These are phyloP conservation scores for Dendrobium catenatum DNA, from an alignment of 106 monocot species.

Conservation along the genomic window DNA sequence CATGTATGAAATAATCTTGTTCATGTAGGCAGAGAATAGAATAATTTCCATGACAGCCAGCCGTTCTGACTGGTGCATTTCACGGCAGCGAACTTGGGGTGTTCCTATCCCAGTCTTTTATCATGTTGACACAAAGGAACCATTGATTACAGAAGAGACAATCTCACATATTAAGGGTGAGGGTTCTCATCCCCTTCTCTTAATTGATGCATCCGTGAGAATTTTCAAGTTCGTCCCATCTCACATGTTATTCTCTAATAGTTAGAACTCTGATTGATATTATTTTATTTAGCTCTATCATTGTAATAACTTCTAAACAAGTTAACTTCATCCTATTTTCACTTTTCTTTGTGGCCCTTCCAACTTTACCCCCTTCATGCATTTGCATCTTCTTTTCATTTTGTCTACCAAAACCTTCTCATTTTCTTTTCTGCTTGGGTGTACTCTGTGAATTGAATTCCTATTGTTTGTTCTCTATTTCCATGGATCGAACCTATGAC, in stretches of 20 bases:
- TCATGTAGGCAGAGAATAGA: conserved; percentile 74
- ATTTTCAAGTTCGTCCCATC: neutral
- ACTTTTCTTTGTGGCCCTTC: neutral
- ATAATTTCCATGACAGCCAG: conserved; percentile 85
- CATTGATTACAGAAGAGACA: conserved; percentile 81
- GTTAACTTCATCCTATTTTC: neutral
- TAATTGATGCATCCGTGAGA: neutral
- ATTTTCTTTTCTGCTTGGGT: neutral
- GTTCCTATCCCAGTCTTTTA: conserved; percentile 99
- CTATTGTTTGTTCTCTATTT: too few species aligned
- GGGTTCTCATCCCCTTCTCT: neutral
- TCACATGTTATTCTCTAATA: neutral
- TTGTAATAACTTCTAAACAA: neutral
- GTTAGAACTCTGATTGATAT: neutral
- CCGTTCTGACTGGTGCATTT: conserved; percentile 99
- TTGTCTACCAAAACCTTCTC: neutral
- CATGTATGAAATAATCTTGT: neutral
- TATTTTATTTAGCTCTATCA: neutral
- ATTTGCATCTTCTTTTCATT: neutral
- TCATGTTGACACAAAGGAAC: conserved; percentile 75
- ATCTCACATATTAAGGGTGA: conserved; percentile 80
- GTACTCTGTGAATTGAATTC: neutral
- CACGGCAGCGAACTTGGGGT: conserved; percentile 97
- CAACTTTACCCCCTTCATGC: neutral
- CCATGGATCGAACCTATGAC: too few species aligned